Evolutionary conservation across 2,329 filamentous ascomycete species (phyloP).

Genomic region (Zelopaecilomyces penicillatus): DNA sequence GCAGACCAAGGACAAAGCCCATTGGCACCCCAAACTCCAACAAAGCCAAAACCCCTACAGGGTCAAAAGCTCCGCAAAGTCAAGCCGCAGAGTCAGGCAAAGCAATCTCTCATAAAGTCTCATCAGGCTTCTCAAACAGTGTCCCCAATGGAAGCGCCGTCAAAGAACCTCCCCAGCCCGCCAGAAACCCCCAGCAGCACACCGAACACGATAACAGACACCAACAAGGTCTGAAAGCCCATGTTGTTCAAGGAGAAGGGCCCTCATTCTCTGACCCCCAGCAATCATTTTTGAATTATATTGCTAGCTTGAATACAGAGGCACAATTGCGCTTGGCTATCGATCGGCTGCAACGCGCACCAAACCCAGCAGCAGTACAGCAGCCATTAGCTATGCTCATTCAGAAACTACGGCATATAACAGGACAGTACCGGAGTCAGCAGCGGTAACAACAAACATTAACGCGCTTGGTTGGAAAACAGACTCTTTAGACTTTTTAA

Average conservation of each 20-base stretch:
- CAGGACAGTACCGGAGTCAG: conserved; percentile 5
- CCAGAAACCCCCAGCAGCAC: conserved; percentile 4
- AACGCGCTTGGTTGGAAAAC: no score
- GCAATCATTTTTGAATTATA: not conserved
- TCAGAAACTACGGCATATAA: conserved; percentile 8
- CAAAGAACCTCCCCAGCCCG: not conserved
- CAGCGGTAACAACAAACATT: conserved; percentile 1
- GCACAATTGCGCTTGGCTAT: conserved; percentile 57
- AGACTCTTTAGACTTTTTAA: no score
- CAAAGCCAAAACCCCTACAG: not conserved
- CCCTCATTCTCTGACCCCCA: not conserved
- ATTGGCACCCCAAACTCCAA: not conserved
- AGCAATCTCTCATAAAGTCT: not conserved
- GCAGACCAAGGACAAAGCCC: conserved; percentile 3
- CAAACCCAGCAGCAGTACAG: conserved; percentile 3
- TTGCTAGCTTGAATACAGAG: conserved; percentile 29
- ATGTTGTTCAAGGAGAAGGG: not conserved
- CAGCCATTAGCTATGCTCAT: conserved; percentile 4
- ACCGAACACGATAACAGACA: conserved; percentile 1
- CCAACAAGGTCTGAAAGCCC: not conserved
- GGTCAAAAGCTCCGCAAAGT: not conserved
- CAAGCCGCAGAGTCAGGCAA: not conserved
- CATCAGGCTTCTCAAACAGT: not conserved
- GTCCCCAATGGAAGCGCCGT: not conserved
- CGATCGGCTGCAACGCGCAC: conserved; percentile 42